These are phyloP conservation scores for Pleurotus djamor DNA, from an alignment of 768 basidiomycete genomes.

Conservation along the genomic window DNA sequence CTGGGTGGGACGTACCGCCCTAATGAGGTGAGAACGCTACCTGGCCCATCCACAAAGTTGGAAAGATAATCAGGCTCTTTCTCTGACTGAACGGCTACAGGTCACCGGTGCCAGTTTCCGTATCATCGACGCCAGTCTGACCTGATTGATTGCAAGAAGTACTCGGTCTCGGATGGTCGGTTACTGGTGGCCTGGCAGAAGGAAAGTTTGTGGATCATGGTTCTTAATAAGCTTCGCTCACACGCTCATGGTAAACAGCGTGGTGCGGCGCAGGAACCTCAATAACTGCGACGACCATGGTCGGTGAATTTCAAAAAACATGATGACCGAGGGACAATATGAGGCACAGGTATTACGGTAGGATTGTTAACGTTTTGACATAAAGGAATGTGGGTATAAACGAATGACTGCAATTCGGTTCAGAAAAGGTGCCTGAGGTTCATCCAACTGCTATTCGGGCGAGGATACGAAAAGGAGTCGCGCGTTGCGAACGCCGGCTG, in stretches of 20 bases:
- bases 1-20: neutral
- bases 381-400: neutral
- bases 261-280: too few species aligned
- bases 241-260: too few species aligned
- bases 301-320: too few species aligned
- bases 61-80: neutral
- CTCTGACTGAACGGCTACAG: neutral
- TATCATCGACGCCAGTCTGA: neutral
- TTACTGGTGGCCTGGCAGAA: neutral
- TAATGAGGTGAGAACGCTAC: neutral
- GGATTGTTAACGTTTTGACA: neutral
- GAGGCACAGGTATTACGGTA: too few species aligned
- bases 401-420: too few species aligned
- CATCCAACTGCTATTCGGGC: neutral
- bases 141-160: neutral
- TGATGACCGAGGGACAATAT: too few species aligned
- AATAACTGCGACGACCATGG: too few species aligned
- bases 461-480: neutral
- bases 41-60: neutral
- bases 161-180: neutral
- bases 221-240: too few species aligned
- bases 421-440: too few species aligned
- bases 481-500: neutral
- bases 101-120: neutral
- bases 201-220: neutral